Evolutionary conservation across 805 yeast genomes (phyloP).

Genomic region (Ogataea haglerorum): DNA sequence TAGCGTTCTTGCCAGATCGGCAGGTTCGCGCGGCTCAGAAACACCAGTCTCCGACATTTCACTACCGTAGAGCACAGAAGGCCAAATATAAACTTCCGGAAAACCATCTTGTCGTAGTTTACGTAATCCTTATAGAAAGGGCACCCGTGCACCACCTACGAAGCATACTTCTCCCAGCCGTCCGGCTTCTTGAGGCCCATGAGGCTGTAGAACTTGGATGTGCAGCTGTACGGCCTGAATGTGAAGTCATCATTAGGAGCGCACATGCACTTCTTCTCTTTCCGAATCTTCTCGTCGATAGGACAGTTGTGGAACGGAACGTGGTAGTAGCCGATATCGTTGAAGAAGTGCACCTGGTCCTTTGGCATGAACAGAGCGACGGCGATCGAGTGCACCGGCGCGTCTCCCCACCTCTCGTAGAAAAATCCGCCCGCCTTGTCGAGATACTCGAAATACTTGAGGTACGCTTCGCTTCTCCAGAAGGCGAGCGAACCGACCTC

Average conservation of each 20-base stretch:
- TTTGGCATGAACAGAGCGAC: conserved; percentile 73
- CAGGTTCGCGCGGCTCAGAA: conserved; percentile 11
- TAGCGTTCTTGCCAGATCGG: conserved; percentile 11
- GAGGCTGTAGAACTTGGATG: conserved; percentile 56
- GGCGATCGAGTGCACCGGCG: conserved; percentile 88
- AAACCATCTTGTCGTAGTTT: not conserved
- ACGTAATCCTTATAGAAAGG: not conserved
- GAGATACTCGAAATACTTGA: conserved; percentile 65
- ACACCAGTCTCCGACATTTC: conserved; percentile 9
- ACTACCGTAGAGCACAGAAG: not conserved
- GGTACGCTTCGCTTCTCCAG: conserved; percentile 72
- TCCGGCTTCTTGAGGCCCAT: conserved; percentile 56
- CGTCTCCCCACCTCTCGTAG: conserved; percentile 94
- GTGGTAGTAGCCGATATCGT: conserved; percentile 82
- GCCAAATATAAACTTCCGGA: not conserved
- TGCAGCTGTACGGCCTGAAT: conserved; percentile 72
- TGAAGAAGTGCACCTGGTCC: conserved; percentile 73
- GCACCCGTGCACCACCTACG: conserved; percentile 21
- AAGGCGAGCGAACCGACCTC: conserved; percentile 73
- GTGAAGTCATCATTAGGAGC: conserved; percentile 71
- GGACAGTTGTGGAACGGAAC: conserved; percentile 84
- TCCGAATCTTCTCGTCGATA: conserved; percentile 54
- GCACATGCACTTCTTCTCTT: conserved; percentile 66
- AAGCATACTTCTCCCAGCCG: conserved; percentile 65
- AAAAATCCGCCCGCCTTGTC: conserved; percentile 88